Evolutionary conservation across 2,329 filamentous ascomycete species (phyloP), one percentile per base, ranked within the genome.

Genomic region (Cladosporium austrohemisphaericum): DNA sequence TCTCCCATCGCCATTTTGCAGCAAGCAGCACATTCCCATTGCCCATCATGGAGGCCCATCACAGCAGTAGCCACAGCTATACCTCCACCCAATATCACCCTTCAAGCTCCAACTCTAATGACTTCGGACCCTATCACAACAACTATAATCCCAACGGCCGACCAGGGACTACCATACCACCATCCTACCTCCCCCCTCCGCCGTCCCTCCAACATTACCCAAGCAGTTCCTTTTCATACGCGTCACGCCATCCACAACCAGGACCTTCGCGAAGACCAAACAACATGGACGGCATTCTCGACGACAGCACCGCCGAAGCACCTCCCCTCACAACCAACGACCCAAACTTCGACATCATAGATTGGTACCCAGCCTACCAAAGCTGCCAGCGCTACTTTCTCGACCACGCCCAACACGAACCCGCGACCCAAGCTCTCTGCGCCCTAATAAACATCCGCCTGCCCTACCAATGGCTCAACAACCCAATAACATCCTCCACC

Each of bases 311-410:
- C 13, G 5, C 26, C 16, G 14, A 33, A 8, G 35, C 19, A 26
- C 54, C 43, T n/a, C 52, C 56, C 31, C 57, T 59, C 20, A 57
- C 68, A 52, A 62, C 68, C 37, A 65, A 67, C 51, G 70, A 72
- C 51, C 68, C 73, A 48, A 71, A 75, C 54, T 82, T 91, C 69
- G 86, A 92, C 68, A 86, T 96, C 56, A 85, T 96, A 65, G 86
- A 90, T 53, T 97, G 93, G 93, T 87, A 95, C 66, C 87, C 88
- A 8, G 85, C 86, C 52, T 95, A 94, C 67, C 85, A 93, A 69
- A 90, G 83, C 57, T 98, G 93, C 70, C 83, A 92, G 58, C 81
- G 82, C 50, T 96, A 92, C 72, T 98, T 97, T 65, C 75, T 97
- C 62, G 88, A 96, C 61, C 84, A 92, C 63, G 89, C 90, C 5